A percentile compares a stretch with the other conserved stretches of the same genome.
phyloP scores from a whole-genome alignment of 306 rosid genomes.

The Oxytropis ochrocephala region DNA sequence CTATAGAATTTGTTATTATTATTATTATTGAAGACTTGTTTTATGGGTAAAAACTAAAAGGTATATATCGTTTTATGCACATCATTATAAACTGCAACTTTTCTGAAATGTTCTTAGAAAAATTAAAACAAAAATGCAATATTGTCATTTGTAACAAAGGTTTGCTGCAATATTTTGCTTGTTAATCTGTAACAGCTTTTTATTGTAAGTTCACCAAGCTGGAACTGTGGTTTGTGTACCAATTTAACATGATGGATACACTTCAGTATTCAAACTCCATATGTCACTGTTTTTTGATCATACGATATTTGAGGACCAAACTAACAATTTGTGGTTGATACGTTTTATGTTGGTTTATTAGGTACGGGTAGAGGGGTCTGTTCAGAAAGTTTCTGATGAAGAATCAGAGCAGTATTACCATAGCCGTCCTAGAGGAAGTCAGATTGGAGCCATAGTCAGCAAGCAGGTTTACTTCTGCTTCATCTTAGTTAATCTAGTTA shows the following conservation, averaged over 20 bases:
- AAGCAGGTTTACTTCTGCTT: constrained; percentile 65
- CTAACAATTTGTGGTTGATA: neutral
- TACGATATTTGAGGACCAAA: neutral
- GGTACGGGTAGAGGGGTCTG: constrained; percentile 94
- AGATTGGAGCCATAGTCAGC: constrained; percentile 94
- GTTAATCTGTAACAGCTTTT: neutral
- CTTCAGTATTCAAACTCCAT: neutral
- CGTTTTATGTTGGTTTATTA: constrained; percentile 5
- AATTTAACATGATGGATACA: neutral
- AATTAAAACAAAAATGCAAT: neutral
- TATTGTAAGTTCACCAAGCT: neutral
- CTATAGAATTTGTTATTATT: neutral
- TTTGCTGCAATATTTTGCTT: neutral
- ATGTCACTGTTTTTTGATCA: constrained; percentile 2
- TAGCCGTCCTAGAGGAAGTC: constrained; percentile 96
- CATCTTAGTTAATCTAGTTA: neutral
- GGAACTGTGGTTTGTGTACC: neutral
- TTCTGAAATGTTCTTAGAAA: neutral
- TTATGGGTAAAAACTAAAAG: neutral
- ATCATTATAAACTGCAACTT: neutral
- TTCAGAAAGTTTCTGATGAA: constrained; percentile 71
- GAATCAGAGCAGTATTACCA: constrained; percentile 91
- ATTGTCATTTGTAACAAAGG: neutral
- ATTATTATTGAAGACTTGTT: neutral
- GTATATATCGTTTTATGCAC: neutral